Evolutionary conservation across 306 rosid species (phyloP), one percentile per base, ranked within the genome.

Genomic region (Prinsepia uniflora): DNA sequence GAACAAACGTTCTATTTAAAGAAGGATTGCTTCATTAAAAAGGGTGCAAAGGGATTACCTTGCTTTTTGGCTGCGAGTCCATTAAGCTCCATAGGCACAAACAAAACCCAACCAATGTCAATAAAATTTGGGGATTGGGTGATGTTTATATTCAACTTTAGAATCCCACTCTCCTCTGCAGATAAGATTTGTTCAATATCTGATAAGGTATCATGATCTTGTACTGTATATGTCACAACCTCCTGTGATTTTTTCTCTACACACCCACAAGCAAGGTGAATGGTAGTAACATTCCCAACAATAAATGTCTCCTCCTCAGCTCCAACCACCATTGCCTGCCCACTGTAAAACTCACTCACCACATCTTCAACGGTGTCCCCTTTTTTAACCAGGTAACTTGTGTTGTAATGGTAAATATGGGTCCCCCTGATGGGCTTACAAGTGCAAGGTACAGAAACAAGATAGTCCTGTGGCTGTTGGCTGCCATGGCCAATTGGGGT

Each of bases 91-190:
- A 6, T 34, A 5, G 76, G 76, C 61, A 72, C 76, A 62, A 61
- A 72, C 69, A 72, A 48, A 22, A 72, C 76, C 76, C 69, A 62
- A 12, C 76, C 76, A 41, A 72, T 53, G 62, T 72, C 76, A 36
- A 72, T 14, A 52, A 48, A 72, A 36, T 18, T 72, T 7, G 76
- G 76, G 41, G 55, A 39, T 0, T 63, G 7, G 20, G 63, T 49
- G 6, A 49, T 19, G 20, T 48, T 22, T 20, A 1, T 15, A 4
- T 72, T 72, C 34, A 61, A 50, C 2, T 18, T 39, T 24, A 11
- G 40, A 62, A 61, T 72, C 34, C 62, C 69, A 48, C 42, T 18
- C 62, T 19, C 59, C 8, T 39, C 2, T 49, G 70, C 70, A 63
- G 42, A 22, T 9, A 72, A 43, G 19, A 49, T 62, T 9, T 40